These are phyloP conservation scores for Leonotis leonurus DNA, from an alignment of 257 asterid species.

Conservation along the genomic window DNA sequence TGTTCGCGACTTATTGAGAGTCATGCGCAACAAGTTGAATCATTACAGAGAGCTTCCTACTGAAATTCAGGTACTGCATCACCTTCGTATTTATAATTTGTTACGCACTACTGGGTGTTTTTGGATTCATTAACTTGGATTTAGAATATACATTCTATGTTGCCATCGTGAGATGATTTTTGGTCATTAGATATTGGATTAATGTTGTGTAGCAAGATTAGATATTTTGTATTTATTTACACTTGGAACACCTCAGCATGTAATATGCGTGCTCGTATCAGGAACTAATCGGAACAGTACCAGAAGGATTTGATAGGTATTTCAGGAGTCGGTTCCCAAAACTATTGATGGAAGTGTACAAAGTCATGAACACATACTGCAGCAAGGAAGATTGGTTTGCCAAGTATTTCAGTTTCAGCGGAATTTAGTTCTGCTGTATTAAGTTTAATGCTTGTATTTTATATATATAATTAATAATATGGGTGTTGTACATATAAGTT, in stretches of 20 bases:
- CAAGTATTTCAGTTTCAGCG: conserved; percentile 50
- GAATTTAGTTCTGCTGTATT: conserved; percentile 5
- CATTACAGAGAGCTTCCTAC: conserved; percentile 90
- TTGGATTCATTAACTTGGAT: neutral
- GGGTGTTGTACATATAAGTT: conserved; percentile 11
- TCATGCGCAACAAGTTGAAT: conserved; percentile 84
- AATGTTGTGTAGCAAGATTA: too few relatives aligned
- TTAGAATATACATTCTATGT: neutral
- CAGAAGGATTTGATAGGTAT: conserved; percentile 80
- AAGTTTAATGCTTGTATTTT: neutral
- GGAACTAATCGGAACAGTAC: conserved; percentile 70
- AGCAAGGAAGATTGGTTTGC: conserved; percentile 51
- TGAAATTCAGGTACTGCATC: conserved; percentile 66
- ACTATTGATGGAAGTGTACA: conserved; percentile 69
- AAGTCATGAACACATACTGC: conserved; percentile 53
- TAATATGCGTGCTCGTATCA: conserved; percentile 22
- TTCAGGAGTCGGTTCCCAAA: conserved; percentile 74
- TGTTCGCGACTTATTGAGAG: conserved; percentile 83
- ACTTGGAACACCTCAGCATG: too few relatives aligned
- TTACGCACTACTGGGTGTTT: neutral
- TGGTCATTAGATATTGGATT: neutral
- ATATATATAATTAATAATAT: neutral
- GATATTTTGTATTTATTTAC: too few relatives aligned
- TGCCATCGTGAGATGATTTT: neutral
- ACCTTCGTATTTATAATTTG: neutral